Evolutionary conservation across 176 grass and related monocot genomes (phyloP).

Genomic region (Hordeum vulgare): DNA sequence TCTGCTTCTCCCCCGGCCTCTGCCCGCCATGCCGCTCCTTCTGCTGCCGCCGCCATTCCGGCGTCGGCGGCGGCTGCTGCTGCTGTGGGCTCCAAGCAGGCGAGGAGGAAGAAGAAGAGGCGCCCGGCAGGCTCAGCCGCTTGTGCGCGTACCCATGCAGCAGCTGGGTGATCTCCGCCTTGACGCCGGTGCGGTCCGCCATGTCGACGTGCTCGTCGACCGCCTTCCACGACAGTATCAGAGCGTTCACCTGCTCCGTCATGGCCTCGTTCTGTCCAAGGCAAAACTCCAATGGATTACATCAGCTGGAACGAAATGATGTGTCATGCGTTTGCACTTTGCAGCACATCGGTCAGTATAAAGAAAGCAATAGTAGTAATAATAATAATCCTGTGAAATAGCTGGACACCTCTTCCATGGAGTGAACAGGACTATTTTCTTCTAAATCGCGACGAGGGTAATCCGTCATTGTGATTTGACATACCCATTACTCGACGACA

Average conservation of each 20-base stretch:
- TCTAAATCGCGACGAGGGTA: background rate
- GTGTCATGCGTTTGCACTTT: no score
- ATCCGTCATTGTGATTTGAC: background rate
- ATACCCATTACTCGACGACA: background rate
- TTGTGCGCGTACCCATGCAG: slow-evolving; percentile 30
- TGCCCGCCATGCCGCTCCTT: background rate
- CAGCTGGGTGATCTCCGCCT: slow-evolving; percentile 33
- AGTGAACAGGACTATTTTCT: background rate
- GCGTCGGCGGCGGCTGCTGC: background rate
- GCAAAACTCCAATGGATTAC: background rate
- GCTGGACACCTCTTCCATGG: background rate
- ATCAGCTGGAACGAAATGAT: background rate
- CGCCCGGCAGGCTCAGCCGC: background rate
- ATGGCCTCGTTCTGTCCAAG: slow-evolving; percentile 20
- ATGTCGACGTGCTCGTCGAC: slow-evolving; percentile 7
- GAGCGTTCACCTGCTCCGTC: slow-evolving; percentile 24
- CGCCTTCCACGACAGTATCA: slow-evolving; percentile 28
- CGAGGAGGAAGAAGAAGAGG: background rate
- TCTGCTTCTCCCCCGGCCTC: no score
- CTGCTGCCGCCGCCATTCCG: background rate
- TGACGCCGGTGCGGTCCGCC: slow-evolving; percentile 10
- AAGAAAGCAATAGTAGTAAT: background rate
- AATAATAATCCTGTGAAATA: background rate
- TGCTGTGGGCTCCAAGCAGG: background rate
- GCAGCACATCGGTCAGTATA: background rate